Conservation (phyloP, 768 basidiomycete species). For the Chalciporus piperatus region DNA sequence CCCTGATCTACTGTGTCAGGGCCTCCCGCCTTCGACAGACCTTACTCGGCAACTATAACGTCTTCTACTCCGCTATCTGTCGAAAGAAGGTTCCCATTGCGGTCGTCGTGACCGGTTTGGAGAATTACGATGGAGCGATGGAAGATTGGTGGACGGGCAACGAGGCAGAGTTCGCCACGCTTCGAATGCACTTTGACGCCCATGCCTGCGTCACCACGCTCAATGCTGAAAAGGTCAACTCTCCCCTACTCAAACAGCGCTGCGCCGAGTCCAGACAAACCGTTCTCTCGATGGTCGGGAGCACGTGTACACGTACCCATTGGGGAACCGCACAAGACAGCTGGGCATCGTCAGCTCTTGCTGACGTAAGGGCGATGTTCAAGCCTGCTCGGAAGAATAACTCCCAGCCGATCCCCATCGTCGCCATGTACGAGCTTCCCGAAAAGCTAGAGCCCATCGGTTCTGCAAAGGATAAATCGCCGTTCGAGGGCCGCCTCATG, state of each 20-base stretch:
- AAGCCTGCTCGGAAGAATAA: constrained; percentile 6
- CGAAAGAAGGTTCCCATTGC: constrained; percentile 37
- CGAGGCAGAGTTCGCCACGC: constrained; percentile 22
- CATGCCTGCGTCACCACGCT: constrained; percentile 42
- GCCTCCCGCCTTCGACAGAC: constrained; percentile 28
- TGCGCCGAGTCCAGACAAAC: constrained; percentile 25
- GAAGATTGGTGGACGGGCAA: constrained; percentile 35
- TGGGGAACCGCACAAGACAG: constrained; percentile 23
- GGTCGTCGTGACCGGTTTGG: constrained; percentile 36
- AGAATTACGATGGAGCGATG: constrained; percentile 33
- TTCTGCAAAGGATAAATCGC: constrained; percentile 10
- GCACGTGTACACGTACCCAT: constrained; percentile 17
- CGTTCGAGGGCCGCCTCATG: constrained; percentile 23
- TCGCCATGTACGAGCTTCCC: constrained; percentile 24
- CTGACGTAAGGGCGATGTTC: constrained; percentile 24
- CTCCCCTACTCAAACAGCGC: constrained; percentile 26
- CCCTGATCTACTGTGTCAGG: constrained; percentile 34
- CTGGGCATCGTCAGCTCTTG: constrained; percentile 21
- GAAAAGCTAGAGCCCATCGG: constrained; percentile 5
- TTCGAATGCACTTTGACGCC: constrained; percentile 33
- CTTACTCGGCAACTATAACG: constrained; percentile 34
- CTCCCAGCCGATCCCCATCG: constrained; percentile 13
- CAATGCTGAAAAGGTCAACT: constrained; percentile 26
- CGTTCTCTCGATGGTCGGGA: constrained; percentile 19
- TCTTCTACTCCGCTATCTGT: constrained; percentile 37